Evolutionary conservation across 352 stramenopile genomes (phyloP).

Genomic region (Elongisporangium undulatum): DNA sequence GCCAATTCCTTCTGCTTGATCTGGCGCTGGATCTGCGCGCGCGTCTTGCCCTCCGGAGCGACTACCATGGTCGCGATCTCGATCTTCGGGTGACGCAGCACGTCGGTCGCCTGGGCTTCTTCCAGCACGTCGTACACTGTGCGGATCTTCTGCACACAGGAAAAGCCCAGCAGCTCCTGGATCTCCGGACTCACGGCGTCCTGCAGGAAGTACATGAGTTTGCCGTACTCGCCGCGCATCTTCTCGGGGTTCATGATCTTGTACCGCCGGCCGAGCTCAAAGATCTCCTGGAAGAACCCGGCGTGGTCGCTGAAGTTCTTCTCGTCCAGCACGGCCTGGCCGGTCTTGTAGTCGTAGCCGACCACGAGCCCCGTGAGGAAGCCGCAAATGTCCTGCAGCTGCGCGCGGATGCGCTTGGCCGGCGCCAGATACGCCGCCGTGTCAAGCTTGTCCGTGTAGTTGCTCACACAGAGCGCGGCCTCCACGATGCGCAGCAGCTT

Average conservation of each 20-base stretch:
- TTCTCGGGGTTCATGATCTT: slow-evolving; percentile 99
- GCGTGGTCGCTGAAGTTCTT: slow-evolving; percentile 89
- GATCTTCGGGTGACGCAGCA: slow-evolving; percentile 88
- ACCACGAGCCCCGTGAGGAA: slow-evolving; percentile 92
- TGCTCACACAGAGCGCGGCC: slow-evolving; percentile 89
- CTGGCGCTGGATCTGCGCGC: slow-evolving; percentile 86
- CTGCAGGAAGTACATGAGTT: slow-evolving; percentile 94
- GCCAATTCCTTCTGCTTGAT: slow-evolving; percentile 93
- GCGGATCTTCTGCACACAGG: slow-evolving; percentile 72
- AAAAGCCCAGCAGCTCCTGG: slow-evolving; percentile 84
- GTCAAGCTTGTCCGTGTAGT: slow-evolving; percentile 94
- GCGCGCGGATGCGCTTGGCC: slow-evolving; percentile 80
- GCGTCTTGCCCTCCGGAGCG: slow-evolving; percentile 85
- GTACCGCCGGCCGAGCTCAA: slow-evolving; percentile 94
- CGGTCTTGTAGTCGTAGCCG: slow-evolving; percentile 83
- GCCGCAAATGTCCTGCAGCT: slow-evolving; percentile 90
- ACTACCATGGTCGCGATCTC: slow-evolving; percentile 94
- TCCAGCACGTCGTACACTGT: slow-evolving; percentile 91
- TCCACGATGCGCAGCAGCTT: slow-evolving; percentile 94
- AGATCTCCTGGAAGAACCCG: slow-evolving; percentile 88
- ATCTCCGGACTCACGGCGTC: slow-evolving; percentile 86
- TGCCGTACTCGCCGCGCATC: slow-evolving; percentile 96
- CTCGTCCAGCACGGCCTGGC: slow-evolving; percentile 83
- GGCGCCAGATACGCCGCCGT: slow-evolving; percentile 50
- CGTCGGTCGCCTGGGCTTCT: slow-evolving; percentile 49